phyloP scores from a whole-genome alignment of 345 rosid species.

The Arabis alpina region DNA sequence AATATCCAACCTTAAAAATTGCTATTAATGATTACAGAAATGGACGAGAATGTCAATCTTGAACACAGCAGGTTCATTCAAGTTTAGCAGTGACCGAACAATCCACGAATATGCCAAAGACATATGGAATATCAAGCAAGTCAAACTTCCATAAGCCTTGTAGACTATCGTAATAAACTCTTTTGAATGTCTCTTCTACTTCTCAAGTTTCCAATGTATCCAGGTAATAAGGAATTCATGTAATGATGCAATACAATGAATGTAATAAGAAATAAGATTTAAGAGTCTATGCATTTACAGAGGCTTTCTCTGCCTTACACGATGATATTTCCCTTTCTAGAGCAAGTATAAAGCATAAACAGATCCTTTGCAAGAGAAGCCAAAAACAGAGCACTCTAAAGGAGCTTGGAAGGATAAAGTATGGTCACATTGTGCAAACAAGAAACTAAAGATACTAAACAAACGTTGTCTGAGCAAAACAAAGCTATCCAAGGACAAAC shows the following conservation, averaged over 20 bases:
- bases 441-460: neutral
- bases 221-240: conserved; percentile 38
- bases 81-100: conserved; percentile 91
- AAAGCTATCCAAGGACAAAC: too few species aligned
- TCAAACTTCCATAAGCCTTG: conserved; percentile 47
- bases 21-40: conserved; percentile 50
- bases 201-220: conserved; percentile 12
- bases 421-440: neutral
- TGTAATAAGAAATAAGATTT: conserved; percentile 26
- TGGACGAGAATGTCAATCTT: conserved; percentile 86
- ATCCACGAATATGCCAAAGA: conserved; percentile 77
- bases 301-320: conserved; percentile 25
- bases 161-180: neutral
- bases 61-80: conserved; percentile 80
- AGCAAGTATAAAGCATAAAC: neutral
- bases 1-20: neutral
- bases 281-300: conserved; percentile 5
- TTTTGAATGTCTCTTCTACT: conserved; percentile 8
- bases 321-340: neutral
- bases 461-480: neutral
- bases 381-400: neutral
- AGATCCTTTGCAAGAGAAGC: neutral
- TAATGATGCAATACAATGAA: conserved; percentile 13
- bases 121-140: conserved; percentile 73
- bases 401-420: too few species aligned